phyloP scores from a whole-genome alignment of 495 filamentous ascomycete species.

The Penicillium lagena region DNA sequence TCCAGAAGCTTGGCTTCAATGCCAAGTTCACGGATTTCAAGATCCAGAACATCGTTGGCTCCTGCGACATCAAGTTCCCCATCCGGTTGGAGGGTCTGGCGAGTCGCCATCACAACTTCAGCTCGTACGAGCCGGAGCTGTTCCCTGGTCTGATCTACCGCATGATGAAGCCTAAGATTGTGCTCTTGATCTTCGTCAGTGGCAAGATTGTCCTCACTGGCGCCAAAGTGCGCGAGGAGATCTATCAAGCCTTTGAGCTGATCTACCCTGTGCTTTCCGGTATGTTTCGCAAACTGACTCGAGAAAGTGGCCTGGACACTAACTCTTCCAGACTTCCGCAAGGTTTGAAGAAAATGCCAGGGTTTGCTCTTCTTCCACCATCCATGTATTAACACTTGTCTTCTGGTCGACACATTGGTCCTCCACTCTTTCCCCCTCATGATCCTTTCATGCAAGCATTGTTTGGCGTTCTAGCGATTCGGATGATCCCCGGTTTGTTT shows the following conservation, averaged over 20 bases:
- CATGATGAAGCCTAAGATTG: slow-evolving; percentile 99
- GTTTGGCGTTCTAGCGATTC: slow-evolving; percentile 46
- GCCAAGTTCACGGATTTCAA: slow-evolving; percentile 99
- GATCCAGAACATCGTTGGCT: slow-evolving; percentile 99
- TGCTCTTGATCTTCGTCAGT: slow-evolving; percentile 96
- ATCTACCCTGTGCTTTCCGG: slow-evolving; percentile 98
- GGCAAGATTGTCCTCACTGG: slow-evolving; percentile 98
- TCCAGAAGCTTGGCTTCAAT: slow-evolving; percentile 99
- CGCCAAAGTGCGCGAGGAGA: slow-evolving; percentile 97
- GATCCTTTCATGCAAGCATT: slow-evolving; percentile 42
- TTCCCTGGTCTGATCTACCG: slow-evolving; percentile 99
- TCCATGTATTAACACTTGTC: slow-evolving; percentile 53
- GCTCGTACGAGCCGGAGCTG: slow-evolving; percentile 95
- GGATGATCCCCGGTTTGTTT: slow-evolving; percentile 24
- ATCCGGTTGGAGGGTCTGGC: slow-evolving; percentile 95
- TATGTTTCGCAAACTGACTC: slow-evolving; percentile 29
- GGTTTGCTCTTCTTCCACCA: background rate
- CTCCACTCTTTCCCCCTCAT: slow-evolving; percentile 17
- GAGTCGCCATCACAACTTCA: slow-evolving; percentile 97
- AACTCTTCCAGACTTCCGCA: slow-evolving; percentile 54
- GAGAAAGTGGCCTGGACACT: slow-evolving; percentile 16
- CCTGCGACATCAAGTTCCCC: slow-evolving; percentile 98
- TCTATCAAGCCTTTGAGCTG: slow-evolving; percentile 97
- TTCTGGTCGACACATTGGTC: slow-evolving; percentile 8
- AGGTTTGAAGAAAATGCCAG: slow-evolving; percentile 37